Evolutionary conservation across 768 basidiomycete genomes (phyloP).

Genomic region (Podaxis carcinomalis): DNA sequence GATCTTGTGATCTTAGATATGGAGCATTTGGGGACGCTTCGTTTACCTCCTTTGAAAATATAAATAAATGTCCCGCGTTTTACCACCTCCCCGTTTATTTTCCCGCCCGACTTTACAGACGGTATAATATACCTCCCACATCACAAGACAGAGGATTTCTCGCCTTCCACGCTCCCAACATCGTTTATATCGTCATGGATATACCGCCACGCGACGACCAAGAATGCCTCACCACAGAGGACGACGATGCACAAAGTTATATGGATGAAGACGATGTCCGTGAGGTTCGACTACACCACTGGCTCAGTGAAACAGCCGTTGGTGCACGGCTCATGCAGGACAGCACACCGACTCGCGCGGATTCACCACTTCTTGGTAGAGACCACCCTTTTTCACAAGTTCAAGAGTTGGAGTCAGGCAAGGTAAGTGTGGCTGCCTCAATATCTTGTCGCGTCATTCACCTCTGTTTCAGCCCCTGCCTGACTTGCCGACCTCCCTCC

Average conservation of each 20-base stretch:
- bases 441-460: not conserved
- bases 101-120: slow-evolving; percentile 2
- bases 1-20: slow-evolving; percentile 8
- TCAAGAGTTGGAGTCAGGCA: not conserved
- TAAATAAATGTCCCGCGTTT: slow-evolving; percentile 7
- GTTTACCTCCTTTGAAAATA: slow-evolving; percentile 3
- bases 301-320: slow-evolving; percentile 2
- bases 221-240: not conserved
- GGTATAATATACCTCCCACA: slow-evolving; percentile 2
- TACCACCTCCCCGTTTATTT: slow-evolving; percentile 2
- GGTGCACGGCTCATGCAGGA: not conserved
- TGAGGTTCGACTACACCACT: slow-evolving; percentile 1
- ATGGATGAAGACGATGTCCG: slow-evolving; percentile 4
- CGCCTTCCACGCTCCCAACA: not conserved
- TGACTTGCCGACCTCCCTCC: not conserved
- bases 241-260: not conserved
- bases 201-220: not conserved
- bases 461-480: slow-evolving; percentile 1
- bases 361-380: slow-evolving; percentile 7
- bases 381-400: not conserved
- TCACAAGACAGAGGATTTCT: not conserved
- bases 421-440: not conserved
- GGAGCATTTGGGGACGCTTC: not conserved
- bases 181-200: not conserved
- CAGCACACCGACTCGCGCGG: slow-evolving; percentile 2